phyloP scores from a whole-genome alignment of 495 filamentous ascomycete genomes.

The Hypoxylon crocopeplum region DNA sequence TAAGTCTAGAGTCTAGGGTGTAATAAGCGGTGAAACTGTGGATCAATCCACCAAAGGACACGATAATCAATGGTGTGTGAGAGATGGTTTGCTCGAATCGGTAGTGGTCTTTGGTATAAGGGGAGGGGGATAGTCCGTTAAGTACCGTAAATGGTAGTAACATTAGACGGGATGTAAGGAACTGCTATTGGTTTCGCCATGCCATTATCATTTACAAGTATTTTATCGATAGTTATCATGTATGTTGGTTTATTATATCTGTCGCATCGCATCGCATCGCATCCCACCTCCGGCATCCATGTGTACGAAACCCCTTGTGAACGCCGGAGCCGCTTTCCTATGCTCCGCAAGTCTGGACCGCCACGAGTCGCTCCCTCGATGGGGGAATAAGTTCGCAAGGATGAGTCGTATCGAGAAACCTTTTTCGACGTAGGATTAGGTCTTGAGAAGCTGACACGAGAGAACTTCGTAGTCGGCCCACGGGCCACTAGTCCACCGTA shows the following conservation, averaged over 20 bases:
- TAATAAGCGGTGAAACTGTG: conserved; percentile 40
- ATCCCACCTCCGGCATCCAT: conserved; percentile 27
- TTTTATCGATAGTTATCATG: conserved; percentile 8
- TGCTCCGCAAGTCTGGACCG: conserved; percentile 29
- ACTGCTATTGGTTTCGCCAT: too few species aligned
- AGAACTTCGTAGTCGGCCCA: conserved; percentile 19
- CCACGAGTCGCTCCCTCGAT: conserved; percentile 8
- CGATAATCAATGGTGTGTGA: conserved; percentile 6
- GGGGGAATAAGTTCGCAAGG: conserved; percentile 16
- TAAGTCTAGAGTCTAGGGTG: conserved; percentile 16
- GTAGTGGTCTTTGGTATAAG: not conserved
- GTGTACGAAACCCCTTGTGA: conserved; percentile 14
- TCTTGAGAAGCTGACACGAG: conserved; percentile 31
- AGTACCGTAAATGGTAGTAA: not conserved
- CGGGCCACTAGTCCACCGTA: conserved; percentile 30
- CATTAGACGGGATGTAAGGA: too few species aligned
- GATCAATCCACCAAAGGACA: conserved; percentile 16
- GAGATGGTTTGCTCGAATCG: not conserved
- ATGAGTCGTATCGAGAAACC: conserved; percentile 31
- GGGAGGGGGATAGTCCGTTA: conserved; percentile 7
- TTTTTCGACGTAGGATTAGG: conserved; percentile 28
- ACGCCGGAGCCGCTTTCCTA: conserved; percentile 33
- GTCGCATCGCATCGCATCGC: conserved; percentile 17
- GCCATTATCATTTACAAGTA: too few species aligned
- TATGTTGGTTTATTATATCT: not conserved